Percentiles rank a stretch among this genome's conserved stretches.
Evolutionary conservation across 2,329 filamentous ascomycete species (phyloP).

Genomic region (Capronia coronata): DNA sequence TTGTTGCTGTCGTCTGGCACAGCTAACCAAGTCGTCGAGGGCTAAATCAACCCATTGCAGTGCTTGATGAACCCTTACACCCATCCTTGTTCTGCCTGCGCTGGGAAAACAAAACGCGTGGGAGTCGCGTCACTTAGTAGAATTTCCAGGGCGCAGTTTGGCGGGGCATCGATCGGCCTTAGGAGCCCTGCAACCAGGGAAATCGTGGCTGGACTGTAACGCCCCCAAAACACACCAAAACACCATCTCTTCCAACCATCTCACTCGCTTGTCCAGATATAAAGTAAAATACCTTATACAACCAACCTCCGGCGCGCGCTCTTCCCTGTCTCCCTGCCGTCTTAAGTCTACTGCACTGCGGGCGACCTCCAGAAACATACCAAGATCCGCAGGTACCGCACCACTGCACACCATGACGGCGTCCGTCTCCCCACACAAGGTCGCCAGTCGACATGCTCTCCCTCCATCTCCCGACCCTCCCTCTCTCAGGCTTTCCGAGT

Average conservation of each 20-base stretch:
- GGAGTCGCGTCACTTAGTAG: neutral
- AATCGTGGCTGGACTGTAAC: constrained; percentile 10
- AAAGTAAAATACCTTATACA: constrained; percentile 6
- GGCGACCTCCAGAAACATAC: constrained; percentile 1
- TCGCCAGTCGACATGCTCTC: constrained; percentile 17
- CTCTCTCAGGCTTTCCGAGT: constrained; percentile 19
- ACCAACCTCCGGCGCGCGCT: constrained; percentile 8
- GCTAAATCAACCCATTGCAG: too few relatives aligned
- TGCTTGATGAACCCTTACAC: too few relatives aligned
- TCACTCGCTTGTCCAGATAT: constrained; percentile 3
- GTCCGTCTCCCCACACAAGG: constrained; percentile 24
- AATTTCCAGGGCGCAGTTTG: constrained; percentile 1
- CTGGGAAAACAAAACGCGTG: neutral
- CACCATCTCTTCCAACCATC: neutral
- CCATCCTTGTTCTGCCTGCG: too few relatives aligned
- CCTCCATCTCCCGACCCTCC: constrained; percentile 20
- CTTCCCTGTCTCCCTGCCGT: constrained; percentile 8
- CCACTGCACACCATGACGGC: neutral
- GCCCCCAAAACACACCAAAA: constrained; percentile 6
- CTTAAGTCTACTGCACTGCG: neutral
- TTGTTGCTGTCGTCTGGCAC: too few relatives aligned
- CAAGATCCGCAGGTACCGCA: too few relatives aligned
- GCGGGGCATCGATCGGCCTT: neutral
- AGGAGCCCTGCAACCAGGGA: constrained; percentile 7
- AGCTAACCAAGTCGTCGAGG: too few relatives aligned